Evolutionary conservation across 257 asterid species (phyloP).

Genomic region (Lantana camara): DNA sequence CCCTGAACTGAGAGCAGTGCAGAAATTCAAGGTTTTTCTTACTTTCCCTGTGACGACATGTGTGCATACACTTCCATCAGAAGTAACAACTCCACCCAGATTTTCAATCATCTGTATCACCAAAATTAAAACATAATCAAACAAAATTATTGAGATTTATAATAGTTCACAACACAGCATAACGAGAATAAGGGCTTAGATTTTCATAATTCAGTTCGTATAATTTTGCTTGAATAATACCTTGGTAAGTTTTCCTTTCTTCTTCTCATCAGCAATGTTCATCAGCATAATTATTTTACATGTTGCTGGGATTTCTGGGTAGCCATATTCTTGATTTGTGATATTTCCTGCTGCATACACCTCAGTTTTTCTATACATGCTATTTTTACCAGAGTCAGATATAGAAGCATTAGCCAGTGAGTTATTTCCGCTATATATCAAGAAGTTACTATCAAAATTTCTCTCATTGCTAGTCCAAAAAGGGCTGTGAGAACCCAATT

Average conservation of each 20-base stretch:
- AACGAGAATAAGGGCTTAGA: background rate
- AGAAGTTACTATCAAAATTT: constrained; percentile 34
- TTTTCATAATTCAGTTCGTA: background rate
- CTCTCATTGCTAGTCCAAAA: constrained; percentile 38
- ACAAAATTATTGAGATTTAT: background rate
- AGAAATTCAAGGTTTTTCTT: constrained; percentile 79
- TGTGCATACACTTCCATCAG: constrained; percentile 74
- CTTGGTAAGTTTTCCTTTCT: constrained; percentile 73
- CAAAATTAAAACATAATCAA: constrained; percentile 15
- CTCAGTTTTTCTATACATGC: constrained; percentile 38
- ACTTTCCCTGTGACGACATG: constrained; percentile 86
- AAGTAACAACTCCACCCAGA: constrained; percentile 85
- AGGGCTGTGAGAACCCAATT: constrained; percentile 42
- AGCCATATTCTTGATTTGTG: constrained; percentile 34
- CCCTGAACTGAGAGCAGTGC: constrained; percentile 97
- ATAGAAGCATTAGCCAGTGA: constrained; percentile 28
- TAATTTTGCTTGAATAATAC: constrained; percentile 35
- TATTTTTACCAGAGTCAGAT: constrained; percentile 27
- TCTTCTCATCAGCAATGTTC: constrained; percentile 85
- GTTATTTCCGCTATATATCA: constrained; percentile 32
- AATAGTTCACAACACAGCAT: background rate
- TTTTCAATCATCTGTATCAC: constrained; percentile 66
- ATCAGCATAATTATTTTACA: constrained; percentile 63
- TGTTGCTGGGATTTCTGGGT: constrained; percentile 31
- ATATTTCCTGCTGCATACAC: constrained; percentile 35